These are phyloP conservation scores for Coriaria nepalensis DNA, from an alignment of 306 rosid genomes.

Conservation along the genomic window DNA sequence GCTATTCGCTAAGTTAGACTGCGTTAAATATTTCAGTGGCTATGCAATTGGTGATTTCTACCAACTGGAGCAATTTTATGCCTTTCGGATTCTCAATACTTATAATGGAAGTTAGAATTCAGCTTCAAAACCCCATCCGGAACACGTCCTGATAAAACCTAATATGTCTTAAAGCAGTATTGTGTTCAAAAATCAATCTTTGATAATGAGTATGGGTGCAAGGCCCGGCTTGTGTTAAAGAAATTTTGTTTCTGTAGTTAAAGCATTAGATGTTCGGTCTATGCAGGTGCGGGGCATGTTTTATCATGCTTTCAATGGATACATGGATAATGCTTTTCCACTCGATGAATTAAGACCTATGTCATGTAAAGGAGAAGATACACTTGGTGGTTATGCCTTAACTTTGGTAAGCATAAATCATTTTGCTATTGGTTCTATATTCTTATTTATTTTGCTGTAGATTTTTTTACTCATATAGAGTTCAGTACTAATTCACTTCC, in stretches of 20 bases:
- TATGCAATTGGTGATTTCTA: neutral
- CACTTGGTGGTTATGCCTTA: conserved; percentile 89
- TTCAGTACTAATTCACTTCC: neutral
- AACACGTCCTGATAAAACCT: neutral
- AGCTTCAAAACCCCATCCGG: neutral
- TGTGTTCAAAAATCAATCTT: neutral
- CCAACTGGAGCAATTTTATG: neutral
- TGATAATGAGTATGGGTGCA: no score
- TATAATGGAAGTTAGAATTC: neutral
- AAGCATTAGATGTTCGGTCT: neutral
- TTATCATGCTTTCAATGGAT: conserved; percentile 91
- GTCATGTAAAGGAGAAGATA: conserved; percentile 74
- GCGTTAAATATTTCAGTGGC: conserved; percentile 1
- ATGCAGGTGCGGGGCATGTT: conserved; percentile 74
- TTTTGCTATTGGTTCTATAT: neutral
- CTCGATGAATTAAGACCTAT: conserved; percentile 77
- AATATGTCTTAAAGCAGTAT: neutral
- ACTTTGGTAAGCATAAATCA: conserved; percentile 44
- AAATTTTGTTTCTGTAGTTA: neutral
- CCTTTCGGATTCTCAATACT: no score
- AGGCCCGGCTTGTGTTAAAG: no score
- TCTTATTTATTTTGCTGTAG: neutral
- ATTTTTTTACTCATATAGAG: neutral
- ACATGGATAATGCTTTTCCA: conserved; percentile 88
- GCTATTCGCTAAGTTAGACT: no score